Percentiles rank a stretch among this genome's conserved stretches.
phyloP scores from a whole-genome alignment of 768 basidiomycete genomes.

The Paxillus ammoniavirescens region DNA sequence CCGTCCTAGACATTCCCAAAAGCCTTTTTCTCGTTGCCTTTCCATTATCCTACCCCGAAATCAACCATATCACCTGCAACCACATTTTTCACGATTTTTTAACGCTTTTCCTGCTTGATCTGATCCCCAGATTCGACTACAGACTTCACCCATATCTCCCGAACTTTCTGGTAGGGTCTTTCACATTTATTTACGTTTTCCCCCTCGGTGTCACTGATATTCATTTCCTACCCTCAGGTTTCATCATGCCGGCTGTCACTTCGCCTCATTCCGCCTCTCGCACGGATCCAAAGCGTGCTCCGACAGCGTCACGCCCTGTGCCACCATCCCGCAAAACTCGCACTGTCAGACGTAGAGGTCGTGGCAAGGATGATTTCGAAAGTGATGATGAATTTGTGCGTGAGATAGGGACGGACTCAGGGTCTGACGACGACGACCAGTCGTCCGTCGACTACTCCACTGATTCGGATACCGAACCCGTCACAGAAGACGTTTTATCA shows the following conservation, averaged over 20 bases:
- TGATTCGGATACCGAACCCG: constrained; percentile 72
- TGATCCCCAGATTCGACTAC: constrained; percentile 19
- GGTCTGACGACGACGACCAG: constrained; percentile 56
- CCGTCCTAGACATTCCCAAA: constrained; percentile 8
- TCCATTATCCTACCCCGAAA: constrained; percentile 18
- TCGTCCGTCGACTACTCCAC: constrained; percentile 60
- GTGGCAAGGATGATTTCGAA: constrained; percentile 54
- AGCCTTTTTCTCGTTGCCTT: not conserved
- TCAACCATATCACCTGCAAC: not conserved
- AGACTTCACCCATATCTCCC: constrained; percentile 27
- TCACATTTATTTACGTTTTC: constrained; percentile 20
- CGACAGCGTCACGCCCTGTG: constrained; percentile 32
- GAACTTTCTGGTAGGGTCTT: constrained; percentile 36
- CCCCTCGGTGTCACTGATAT: constrained; percentile 14
- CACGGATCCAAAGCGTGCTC: constrained; percentile 27
- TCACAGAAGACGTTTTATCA: constrained; percentile 58
- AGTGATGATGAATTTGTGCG: constrained; percentile 81
- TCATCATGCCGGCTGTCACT: constrained; percentile 47
- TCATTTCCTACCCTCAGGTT: constrained; percentile 10
- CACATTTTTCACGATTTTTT: constrained; percentile 19
- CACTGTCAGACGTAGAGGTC: constrained; percentile 59
- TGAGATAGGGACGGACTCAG: constrained; percentile 69
- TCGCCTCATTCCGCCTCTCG: constrained; percentile 34
- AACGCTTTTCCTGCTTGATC: constrained; percentile 19
- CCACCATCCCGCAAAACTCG: constrained; percentile 36